Evolutionary conservation across 352 stramenopile genomes (phyloP), one percentile per base, ranked within the genome.

Genomic region (Phytophthora agathidicida): DNA sequence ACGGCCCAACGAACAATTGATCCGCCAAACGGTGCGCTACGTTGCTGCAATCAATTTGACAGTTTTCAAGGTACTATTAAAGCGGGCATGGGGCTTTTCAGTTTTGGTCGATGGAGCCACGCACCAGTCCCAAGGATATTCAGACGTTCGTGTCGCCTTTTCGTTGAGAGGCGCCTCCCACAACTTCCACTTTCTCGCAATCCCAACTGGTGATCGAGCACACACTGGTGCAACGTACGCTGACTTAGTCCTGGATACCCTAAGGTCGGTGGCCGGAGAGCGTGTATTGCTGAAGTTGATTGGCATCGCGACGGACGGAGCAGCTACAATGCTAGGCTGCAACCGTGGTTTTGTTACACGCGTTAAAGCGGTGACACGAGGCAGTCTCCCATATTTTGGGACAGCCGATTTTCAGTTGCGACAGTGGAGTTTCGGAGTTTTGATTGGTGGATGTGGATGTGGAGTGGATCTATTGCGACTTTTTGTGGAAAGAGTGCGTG

Each of bases 151-250:
- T 23, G 19, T n/a, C n/a, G n/a, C n/a, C n/a, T n/a, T n/a, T n/a
- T n/a, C n/a, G n/a, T n/a, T n/a, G n/a, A n/a, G n/a, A 11, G n/a
- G 36, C 5, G 13, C 36, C 10, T 8, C 14, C 14, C 36, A 43
- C 17, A 43, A 43, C 36, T 43, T 27, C 16, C 36, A 43, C 17
- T 43, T 43, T 11, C 36, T 43, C 13, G 36, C 17, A 27, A 43
- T 43, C 14, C 36, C 36, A 5, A 43, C 36, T n/a, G 36, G 36
- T 14, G 14, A 23, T 43, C 19, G 10, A 16, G 17, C 36, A 9
- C 36, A 43, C 36, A 43, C 36, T 13, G 36, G 36, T 8, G 7
- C 10, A 28, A 43, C 26, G 8, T 43, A 43, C 36, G 36, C 36
- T 26, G 36, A 23, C 6, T 19, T 43, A n/a, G 36, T 43, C 16